Percentiles rank a stretch among this genome's conserved stretches.
These are phyloP conservation scores for Eucalyptus pauciflora DNA, from an alignment of 345 rosid species.

Conservation along the genomic window DNA sequence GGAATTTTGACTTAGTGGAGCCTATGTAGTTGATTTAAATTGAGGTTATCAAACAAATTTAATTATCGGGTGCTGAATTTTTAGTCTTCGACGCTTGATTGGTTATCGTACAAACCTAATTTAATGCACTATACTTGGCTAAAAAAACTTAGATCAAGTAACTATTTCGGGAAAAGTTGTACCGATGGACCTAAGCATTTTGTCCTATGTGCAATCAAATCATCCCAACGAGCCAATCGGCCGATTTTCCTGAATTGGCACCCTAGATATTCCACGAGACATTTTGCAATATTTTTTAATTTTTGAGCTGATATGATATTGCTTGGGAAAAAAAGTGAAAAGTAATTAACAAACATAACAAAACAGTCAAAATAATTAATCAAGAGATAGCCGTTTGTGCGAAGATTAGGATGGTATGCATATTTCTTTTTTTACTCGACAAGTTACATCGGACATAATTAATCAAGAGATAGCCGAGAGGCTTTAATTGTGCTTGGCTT, in stretches of 20 bases:
- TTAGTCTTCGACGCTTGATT: background rate
- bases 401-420: background rate
- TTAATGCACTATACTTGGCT: background rate
- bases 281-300: background rate
- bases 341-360: background rate
- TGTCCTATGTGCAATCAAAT: background rate
- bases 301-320: background rate
- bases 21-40: background rate
- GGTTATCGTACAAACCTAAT: background rate
- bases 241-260: background rate
- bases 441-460: accelerated
- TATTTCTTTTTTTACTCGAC: accelerated
- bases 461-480: background rate
- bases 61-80: background rate
- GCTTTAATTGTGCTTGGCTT: background rate
- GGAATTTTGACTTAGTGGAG: background rate
- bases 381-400: background rate
- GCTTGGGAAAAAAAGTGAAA: background rate
- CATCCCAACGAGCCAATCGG: background rate
- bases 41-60: background rate
- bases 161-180: background rate
- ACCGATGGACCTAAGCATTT: background rate
- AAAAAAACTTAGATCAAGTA: background rate
- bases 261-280: background rate
- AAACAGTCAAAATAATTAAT: background rate